Evolutionary conservation across 2,329 filamentous ascomycete species (phyloP).

Genomic region (Phialocephala subalpina): DNA sequence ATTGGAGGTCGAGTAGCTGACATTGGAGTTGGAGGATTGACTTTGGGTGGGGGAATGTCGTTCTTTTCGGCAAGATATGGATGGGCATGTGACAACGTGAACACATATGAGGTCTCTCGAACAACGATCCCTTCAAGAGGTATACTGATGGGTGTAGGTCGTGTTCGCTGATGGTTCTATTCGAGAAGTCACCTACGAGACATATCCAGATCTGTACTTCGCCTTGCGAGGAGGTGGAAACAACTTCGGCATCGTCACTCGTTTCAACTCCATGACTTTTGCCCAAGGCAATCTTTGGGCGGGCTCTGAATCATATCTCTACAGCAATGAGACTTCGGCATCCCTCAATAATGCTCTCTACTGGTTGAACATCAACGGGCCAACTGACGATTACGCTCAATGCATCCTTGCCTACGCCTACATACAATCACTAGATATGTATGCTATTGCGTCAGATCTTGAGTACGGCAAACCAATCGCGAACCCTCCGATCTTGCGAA

Average conservation of each 20-base stretch:
- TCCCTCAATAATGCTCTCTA: slow-evolving; percentile 29
- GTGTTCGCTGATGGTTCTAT: slow-evolving; percentile 40
- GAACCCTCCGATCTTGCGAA: slow-evolving; percentile 33
- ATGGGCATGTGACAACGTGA: slow-evolving; percentile 56
- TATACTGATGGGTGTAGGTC: slow-evolving; percentile 36
- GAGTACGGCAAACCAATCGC: slow-evolving; percentile 33
- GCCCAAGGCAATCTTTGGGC: slow-evolving; percentile 33
- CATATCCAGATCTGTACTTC: slow-evolving; percentile 47
- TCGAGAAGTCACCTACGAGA: slow-evolving; percentile 47
- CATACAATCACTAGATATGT: slow-evolving; percentile 13
- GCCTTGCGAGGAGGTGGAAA: slow-evolving; percentile 47
- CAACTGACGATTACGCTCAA: slow-evolving; percentile 28
- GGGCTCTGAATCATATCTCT: slow-evolving; percentile 23
- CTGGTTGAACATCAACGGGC: slow-evolving; percentile 25
- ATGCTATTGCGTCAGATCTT: slow-evolving; percentile 21
- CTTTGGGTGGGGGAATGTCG: slow-evolving; percentile 35
- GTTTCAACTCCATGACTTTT: slow-evolving; percentile 48
- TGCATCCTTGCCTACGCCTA: slow-evolving; percentile 33
- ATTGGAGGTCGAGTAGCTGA: slow-evolving; percentile 47
- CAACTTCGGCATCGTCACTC: slow-evolving; percentile 35
- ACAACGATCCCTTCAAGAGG: too few relatives aligned
- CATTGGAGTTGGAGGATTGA: slow-evolving; percentile 36
- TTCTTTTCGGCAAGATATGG: slow-evolving; percentile 48
- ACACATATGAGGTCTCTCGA: slow-evolving; percentile 48
- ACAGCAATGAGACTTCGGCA: slow-evolving; percentile 19